Evolutionary conservation across 495 filamentous ascomycete genomes (phyloP).

Genomic region (Penicillium macrosclerotiorum): DNA sequence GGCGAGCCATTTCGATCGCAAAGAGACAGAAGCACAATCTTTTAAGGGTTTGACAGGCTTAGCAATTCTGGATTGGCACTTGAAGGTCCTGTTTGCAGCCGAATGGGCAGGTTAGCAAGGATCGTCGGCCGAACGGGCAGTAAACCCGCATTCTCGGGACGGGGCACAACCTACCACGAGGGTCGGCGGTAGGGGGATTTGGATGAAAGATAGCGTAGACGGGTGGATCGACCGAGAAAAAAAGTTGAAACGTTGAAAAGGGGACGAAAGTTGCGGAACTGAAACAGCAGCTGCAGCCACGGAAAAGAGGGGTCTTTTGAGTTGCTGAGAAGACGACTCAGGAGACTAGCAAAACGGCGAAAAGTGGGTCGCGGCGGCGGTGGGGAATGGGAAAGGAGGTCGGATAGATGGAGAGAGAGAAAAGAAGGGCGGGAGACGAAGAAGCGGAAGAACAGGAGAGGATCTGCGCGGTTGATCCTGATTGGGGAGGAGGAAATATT

Average conservation of each 20-base stretch:
- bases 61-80: too few relatives aligned
- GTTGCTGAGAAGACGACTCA: slow-evolving; percentile 19
- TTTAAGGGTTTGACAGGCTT: too few relatives aligned
- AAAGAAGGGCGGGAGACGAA: neutral
- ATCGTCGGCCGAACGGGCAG: neutral
- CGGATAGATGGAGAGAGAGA: neutral
- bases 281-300: slow-evolving; percentile 17
- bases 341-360: slow-evolving; percentile 19
- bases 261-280: slow-evolving; percentile 4
- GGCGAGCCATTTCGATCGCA: slow-evolving; percentile 51
- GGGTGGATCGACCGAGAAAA: slow-evolving; percentile 5
- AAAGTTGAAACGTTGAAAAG: slow-evolving; percentile 4
- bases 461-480: slow-evolving; percentile 1
- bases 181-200: neutral
- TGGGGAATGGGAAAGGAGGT: slow-evolving; percentile 11
- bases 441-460: neutral
- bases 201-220: neutral
- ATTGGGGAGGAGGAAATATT: neutral
- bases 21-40: neutral
- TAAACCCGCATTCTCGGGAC: neutral
- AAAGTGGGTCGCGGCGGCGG: slow-evolving; percentile 17
- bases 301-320: slow-evolving; percentile 5
- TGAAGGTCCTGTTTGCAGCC: too few relatives aligned
- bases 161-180: neutral
- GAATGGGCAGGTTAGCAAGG: slow-evolving; percentile 4